Percentiles rank a stretch among this genome's conserved stretches.
phyloP scores from a whole-genome alignment of 2,329 filamentous ascomycete genomes.

The Talaromyces sp. region DNA sequence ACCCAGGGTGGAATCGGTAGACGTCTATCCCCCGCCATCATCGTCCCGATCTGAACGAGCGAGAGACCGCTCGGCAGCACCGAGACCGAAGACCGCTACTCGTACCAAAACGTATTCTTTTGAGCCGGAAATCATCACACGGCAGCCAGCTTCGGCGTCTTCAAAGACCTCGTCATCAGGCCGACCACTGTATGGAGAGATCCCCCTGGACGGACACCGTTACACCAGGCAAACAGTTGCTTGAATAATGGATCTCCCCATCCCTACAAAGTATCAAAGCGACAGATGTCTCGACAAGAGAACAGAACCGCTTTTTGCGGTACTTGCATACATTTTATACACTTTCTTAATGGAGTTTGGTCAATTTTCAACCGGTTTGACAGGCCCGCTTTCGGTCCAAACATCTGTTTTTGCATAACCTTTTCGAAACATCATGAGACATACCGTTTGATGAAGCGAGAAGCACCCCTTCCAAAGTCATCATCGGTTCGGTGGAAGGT shows the following conservation, averaged over 20 bases:
- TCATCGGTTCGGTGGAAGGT: background rate
- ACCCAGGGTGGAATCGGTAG: slow-evolving; percentile 26
- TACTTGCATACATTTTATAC: background rate
- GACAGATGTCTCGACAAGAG: slow-evolving; percentile 8
- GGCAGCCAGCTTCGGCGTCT: slow-evolving; percentile 22
- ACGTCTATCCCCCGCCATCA: slow-evolving; percentile 29
- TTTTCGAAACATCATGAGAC: slow-evolving; percentile 2
- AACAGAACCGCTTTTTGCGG: slow-evolving; percentile 1
- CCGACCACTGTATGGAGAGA: slow-evolving; percentile 26
- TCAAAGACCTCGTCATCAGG: slow-evolving; percentile 23
- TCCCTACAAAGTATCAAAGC: slow-evolving; percentile 1
- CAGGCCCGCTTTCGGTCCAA: background rate
- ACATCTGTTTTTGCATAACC: slow-evolving; percentile 6
- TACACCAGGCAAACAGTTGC: slow-evolving; percentile 14
- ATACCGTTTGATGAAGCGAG: background rate
- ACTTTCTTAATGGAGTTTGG: background rate
- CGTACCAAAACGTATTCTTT: slow-evolving; percentile 32
- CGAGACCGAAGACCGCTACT: slow-evolving; percentile 23
- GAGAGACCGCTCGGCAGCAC: slow-evolving; percentile 13
- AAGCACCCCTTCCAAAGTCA: background rate
- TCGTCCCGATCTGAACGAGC: slow-evolving; percentile 23
- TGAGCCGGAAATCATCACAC: slow-evolving; percentile 24
- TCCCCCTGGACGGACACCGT: slow-evolving; percentile 24
- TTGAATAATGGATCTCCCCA: slow-evolving; percentile 12
- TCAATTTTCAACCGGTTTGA: background rate